Conservation (phyloP, 352 stramenopile genomes). For the Globisporangium nunn region DNA sequence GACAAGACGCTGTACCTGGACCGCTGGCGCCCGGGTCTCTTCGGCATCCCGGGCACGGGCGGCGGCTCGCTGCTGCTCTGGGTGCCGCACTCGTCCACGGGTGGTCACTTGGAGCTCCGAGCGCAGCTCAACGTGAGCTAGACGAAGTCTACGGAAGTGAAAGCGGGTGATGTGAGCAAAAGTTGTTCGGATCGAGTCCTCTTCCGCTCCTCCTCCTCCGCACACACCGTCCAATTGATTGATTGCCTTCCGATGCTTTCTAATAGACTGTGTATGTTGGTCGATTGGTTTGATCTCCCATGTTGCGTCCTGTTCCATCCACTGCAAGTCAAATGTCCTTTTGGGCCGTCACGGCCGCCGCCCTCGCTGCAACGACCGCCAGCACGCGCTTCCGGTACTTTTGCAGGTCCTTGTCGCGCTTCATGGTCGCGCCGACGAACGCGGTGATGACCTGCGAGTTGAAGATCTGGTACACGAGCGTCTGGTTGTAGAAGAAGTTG, state of each 20-base stretch:
- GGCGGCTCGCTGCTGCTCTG: conserved; percentile 59
- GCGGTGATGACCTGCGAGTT: conserved; percentile 67
- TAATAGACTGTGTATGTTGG: not conserved
- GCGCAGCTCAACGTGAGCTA: conserved; percentile 42
- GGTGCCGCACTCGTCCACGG: conserved; percentile 33
- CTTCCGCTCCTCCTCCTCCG: not conserved
- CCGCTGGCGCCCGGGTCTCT: conserved; percentile 50
- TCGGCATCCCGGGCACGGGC: conserved; percentile 43
- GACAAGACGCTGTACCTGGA: conserved; percentile 66
- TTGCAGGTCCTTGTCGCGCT: conserved; percentile 75
- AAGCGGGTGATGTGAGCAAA: not conserved
- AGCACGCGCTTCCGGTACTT: conserved; percentile 32
- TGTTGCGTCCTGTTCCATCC: not conserved
- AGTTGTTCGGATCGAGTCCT: not conserved
- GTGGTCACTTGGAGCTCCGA: conserved; percentile 39
- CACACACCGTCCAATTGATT: too few relatives aligned
- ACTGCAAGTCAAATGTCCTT: not conserved
- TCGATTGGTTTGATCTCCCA: not conserved
- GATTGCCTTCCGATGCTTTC: not conserved
- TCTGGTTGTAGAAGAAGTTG: conserved; percentile 90
- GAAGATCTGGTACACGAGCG: conserved; percentile 83
- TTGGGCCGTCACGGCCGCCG: not conserved
- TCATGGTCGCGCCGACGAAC: conserved; percentile 76
- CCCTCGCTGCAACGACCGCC: not conserved
- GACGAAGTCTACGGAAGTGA: not conserved